Percentiles rank a stretch among this genome's conserved stretches.
Conservation (phyloP, 148 eudicot species). For the Vaccinium myrtillus region DNA sequence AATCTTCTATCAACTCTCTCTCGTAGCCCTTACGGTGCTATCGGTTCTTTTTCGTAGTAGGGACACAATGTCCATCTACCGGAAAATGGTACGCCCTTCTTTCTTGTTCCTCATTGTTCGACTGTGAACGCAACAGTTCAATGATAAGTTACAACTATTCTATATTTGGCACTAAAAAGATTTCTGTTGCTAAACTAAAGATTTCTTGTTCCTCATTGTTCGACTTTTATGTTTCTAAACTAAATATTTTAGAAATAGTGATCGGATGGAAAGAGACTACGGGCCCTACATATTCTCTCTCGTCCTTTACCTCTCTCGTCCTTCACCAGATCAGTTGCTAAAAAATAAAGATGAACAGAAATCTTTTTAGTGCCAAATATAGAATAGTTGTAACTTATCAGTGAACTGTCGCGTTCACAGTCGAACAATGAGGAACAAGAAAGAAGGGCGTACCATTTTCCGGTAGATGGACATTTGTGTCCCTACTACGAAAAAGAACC, state of each 20-base stretch:
- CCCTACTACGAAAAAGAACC: neutral
- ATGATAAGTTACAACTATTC: neutral
- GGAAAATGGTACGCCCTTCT: constrained; percentile 60
- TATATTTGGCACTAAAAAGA: neutral
- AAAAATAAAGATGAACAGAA: neutral
- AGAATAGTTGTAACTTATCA: neutral
- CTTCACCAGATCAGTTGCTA: too few species aligned
- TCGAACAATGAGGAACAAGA: neutral
- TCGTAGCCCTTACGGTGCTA: neutral
- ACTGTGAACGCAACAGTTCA: neutral
- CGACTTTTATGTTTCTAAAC: too few species aligned
- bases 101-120: neutral
- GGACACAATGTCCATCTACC: too few species aligned
- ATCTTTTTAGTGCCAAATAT: neutral
- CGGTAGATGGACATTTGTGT: neutral
- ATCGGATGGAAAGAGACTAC: too few species aligned
- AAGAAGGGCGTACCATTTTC: constrained; percentile 57
- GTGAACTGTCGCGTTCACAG: neutral
- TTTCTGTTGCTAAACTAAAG: too few species aligned
- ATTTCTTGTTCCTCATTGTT: too few species aligned
- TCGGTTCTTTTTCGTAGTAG: neutral
- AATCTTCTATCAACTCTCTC: constrained; percentile 2
- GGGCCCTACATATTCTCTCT: too few species aligned
- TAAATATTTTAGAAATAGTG: too few species aligned
- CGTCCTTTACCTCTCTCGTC: too few species aligned